A percentile compares a stretch with the other conserved stretches of the same genome.
These are phyloP conservation scores for Camellia japonica DNA, from an alignment of 148 eudicot species.

Conservation along the genomic window DNA sequence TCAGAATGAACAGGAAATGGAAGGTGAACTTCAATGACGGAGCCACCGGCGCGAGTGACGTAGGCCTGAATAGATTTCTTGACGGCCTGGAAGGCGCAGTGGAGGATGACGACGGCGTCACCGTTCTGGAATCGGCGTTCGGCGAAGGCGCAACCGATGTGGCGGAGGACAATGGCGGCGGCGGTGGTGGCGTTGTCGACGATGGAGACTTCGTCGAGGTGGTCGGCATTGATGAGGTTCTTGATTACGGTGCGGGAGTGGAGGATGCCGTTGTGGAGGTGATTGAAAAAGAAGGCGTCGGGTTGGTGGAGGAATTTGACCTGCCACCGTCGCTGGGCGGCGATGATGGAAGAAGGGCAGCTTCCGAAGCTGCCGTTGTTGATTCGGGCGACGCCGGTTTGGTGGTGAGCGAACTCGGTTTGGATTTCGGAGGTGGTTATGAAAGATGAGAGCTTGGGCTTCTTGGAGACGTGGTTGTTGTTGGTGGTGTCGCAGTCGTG, in stretches of 20 bases:
- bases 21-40: conserved; percentile 9
- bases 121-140: conserved; percentile 18
- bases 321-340: conserved; percentile 15
- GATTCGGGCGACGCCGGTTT: conserved; percentile 11
- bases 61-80: conserved; percentile 23
- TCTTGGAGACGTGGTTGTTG: conserved; percentile 21
- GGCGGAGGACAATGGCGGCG: conserved; percentile 15
- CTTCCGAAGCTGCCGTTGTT: conserved; percentile 25
- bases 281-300: conserved; percentile 16
- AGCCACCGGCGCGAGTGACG: conserved; percentile 21
- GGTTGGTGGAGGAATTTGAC: conserved; percentile 18
- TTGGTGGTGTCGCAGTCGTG: no score
- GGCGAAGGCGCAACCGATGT: conserved; percentile 15
- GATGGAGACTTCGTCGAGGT: conserved; percentile 14
- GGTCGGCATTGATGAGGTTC: conserved; percentile 15
- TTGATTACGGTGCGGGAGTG: conserved; percentile 9
- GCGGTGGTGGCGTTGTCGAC: conserved; percentile 23
- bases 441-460: conserved; percentile 18
- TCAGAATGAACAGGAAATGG: conserved; percentile 7
- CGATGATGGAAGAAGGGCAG: conserved; percentile 12
- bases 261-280: conserved; percentile 5
- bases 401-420: conserved; percentile 18
- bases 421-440: conserved; percentile 12
- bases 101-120: conserved; percentile 13
- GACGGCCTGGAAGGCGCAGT: conserved; percentile 22